A percentile compares a stretch with the other conserved stretches of the same genome.
These are phyloP conservation scores for Chalciporus chontae DNA, from an alignment of 768 basidiomycete species.

Conservation along the genomic window DNA sequence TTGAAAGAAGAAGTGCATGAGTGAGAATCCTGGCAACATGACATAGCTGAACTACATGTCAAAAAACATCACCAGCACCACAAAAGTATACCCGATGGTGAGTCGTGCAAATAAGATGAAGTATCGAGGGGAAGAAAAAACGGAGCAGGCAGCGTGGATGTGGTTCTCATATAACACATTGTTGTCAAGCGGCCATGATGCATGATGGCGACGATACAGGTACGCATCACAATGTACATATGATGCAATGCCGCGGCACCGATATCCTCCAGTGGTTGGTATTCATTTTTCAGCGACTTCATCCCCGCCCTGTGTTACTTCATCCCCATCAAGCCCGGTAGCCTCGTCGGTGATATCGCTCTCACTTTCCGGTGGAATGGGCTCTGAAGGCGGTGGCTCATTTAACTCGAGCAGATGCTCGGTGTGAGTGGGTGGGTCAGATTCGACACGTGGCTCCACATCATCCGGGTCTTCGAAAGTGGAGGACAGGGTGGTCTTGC, in stretches of 20 bases:
- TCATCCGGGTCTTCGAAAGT: not conserved
- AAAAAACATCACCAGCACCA: constrained; percentile 3
- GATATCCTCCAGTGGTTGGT: constrained; percentile 1
- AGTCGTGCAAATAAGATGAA: not conserved
- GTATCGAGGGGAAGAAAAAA: constrained; percentile 15
- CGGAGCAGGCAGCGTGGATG: constrained; percentile 10
- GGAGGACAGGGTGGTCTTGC: not conserved
- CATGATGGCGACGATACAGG: not conserved
- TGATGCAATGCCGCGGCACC: constrained; percentile 19
- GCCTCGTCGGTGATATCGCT: constrained; percentile 35
- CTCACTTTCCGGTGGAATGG: constrained; percentile 31
- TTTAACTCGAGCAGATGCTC: constrained; percentile 23
- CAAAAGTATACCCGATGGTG: not conserved
- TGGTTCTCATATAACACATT: not conserved
- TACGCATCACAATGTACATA: constrained; percentile 3
- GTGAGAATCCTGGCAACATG: not conserved
- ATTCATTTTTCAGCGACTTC: constrained; percentile 9
- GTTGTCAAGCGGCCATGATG: constrained; percentile 15
- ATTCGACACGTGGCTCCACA: constrained; percentile 5
- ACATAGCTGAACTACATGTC: not conserved
- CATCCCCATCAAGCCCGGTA: constrained; percentile 18
- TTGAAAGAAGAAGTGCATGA: not conserved
- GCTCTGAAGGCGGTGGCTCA: constrained; percentile 31
- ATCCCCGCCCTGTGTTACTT: constrained; percentile 14
- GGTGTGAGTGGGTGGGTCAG: constrained; percentile 1